Percentiles rank a stretch among this genome's conserved stretches.
Evolutionary conservation across 176 grass and related monocot genomes (phyloP).

Genomic region (Elymus sibiricus): DNA sequence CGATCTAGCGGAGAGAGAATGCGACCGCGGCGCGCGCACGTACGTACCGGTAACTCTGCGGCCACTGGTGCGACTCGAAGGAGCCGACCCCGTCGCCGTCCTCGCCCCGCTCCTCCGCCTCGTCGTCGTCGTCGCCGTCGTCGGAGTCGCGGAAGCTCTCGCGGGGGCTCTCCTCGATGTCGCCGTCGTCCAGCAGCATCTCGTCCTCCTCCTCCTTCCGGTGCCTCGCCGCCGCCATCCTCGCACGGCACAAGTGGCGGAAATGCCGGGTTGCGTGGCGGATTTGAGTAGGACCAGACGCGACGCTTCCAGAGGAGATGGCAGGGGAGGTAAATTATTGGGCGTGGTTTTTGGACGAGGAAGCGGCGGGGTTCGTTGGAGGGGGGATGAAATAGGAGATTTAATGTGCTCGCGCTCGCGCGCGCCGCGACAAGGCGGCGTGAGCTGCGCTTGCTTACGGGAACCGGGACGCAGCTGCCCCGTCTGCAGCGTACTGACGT

Average conservation of each 20-base stretch:
- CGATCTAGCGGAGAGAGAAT: background rate
- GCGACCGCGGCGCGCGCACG: background rate
- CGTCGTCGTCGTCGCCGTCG: constrained; percentile 18
- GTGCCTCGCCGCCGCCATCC: background rate
- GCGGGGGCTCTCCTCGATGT: constrained; percentile 46
- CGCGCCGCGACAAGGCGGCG: constrained; percentile 36
- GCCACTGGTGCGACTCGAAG: constrained; percentile 69
- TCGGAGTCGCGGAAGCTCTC: constrained; percentile 43
- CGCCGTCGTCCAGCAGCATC: constrained; percentile 54
- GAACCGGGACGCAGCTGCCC: background rate
- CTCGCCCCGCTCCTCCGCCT: background rate
- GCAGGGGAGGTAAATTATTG: background rate
- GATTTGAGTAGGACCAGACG: background rate
- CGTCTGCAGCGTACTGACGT: too few relatives aligned
- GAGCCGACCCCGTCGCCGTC: constrained; percentile 37
- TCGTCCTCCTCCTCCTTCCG: constrained; percentile 35
- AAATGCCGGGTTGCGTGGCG: background rate
- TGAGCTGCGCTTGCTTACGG: constrained; percentile 5
- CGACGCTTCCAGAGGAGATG: constrained; percentile 25
- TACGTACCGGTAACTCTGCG: constrained; percentile 69
- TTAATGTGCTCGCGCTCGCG: background rate
- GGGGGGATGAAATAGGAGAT: background rate
- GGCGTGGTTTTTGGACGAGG: background rate
- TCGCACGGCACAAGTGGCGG: background rate
- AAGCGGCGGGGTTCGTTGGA: background rate